Conservation (phyloP, 371 early-diverging fungal species). For the Cokeromyces recurvatus region DNA sequence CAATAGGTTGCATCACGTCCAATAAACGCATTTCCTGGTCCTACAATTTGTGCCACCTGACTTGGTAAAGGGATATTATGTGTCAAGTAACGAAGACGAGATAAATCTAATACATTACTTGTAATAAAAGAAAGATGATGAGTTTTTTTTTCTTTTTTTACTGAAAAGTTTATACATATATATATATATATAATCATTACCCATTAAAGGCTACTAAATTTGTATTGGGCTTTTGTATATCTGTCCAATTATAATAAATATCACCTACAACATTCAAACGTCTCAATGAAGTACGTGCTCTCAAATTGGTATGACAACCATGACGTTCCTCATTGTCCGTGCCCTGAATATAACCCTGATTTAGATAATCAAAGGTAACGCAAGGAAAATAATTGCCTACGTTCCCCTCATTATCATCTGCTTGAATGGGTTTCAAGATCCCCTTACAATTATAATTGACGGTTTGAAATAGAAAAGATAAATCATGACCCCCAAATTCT, state of each 20-base stretch:
- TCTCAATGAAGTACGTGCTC: slow-evolving; percentile 41
- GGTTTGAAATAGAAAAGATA: slow-evolving; percentile 76
- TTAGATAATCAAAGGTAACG: slow-evolving; percentile 42
- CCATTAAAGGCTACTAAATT: slow-evolving; percentile 76
- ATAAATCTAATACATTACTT: slow-evolving; percentile 53
- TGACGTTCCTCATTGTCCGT: slow-evolving; percentile 51
- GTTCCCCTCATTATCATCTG: slow-evolving; percentile 44
- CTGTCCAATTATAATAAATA: slow-evolving; percentile 74
- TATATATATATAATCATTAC: slow-evolving; percentile 24
- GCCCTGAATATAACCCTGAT: slow-evolving; percentile 37
- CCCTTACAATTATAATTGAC: slow-evolving; percentile 68
- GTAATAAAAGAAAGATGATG: no score
- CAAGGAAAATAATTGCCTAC: slow-evolving; percentile 76
- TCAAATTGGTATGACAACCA: slow-evolving; percentile 64
- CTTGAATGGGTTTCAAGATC: slow-evolving; percentile 43
- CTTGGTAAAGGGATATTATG: slow-evolving; percentile 43
- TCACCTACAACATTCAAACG: slow-evolving; percentile 52
- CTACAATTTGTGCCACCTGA: slow-evolving; percentile 39
- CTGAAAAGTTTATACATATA: no score
- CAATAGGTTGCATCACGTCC: slow-evolving; percentile 63
- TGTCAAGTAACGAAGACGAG: slow-evolving; percentile 36
- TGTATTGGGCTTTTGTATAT: slow-evolving; percentile 49
- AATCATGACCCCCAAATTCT: slow-evolving; percentile 62
- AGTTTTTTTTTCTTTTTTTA: no score
- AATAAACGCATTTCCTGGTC: slow-evolving; percentile 46